Conservation (phyloP, 805 yeast species). For the Starmerella bacillaris region DNA sequence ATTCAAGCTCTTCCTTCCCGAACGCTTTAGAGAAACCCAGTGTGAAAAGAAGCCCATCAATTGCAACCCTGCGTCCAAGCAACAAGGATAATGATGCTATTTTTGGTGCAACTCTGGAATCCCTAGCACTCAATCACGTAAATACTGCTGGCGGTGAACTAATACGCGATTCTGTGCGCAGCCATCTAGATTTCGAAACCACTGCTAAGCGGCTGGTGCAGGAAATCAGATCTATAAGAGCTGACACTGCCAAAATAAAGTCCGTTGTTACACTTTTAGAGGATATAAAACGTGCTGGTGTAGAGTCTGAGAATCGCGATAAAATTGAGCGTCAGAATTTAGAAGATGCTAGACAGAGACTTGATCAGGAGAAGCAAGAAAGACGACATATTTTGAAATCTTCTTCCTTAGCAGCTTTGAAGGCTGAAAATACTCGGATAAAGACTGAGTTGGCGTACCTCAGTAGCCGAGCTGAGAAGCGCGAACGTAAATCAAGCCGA, state of each 20-base stretch:
- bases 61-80: conserved; percentile 9
- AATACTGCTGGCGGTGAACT: conserved; percentile 22
- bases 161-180: conserved; percentile 20
- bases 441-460: conserved; percentile 12
- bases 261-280: conserved; percentile 19
- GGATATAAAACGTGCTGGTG: conserved; percentile 17
- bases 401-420: conserved; percentile 14
- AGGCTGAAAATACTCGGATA: conserved; percentile 18
- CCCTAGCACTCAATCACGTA: conserved; percentile 22
- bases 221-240: conserved; percentile 21
- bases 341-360: conserved; percentile 18
- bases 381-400: conserved; percentile 19
- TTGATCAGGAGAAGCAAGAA: conserved; percentile 15
- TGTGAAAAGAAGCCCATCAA: conserved; percentile 9
- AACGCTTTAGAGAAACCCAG: not conserved
- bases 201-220: conserved; percentile 22
- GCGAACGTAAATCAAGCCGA: not conserved
- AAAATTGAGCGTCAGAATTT: conserved; percentile 14
- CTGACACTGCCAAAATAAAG: conserved; percentile 23
- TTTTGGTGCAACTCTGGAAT: conserved; percentile 23
- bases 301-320: conserved; percentile 15
- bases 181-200: conserved; percentile 20
- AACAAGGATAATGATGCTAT: conserved; percentile 15
- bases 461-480: not conserved
- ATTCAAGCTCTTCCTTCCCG: not conserved